Conservation (phyloP, 176 grass and related monocot species). For the Carex scoparia region DNA sequence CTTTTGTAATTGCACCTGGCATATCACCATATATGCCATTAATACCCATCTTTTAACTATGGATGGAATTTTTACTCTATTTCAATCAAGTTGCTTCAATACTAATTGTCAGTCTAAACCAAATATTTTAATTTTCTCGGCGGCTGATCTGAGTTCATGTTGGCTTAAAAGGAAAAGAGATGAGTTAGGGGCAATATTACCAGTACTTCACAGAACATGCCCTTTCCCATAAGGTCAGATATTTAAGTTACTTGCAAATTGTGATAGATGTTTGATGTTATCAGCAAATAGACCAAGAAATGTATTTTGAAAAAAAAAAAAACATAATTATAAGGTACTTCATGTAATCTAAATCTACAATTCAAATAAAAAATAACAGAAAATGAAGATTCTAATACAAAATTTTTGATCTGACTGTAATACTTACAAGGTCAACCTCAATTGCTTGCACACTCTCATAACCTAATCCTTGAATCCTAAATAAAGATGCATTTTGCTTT, state of each 20-base stretch:
- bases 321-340: not conserved
- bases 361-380: not conserved
- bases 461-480: constrained; percentile 72
- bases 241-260: not conserved
- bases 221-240: not conserved
- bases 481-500: constrained; percentile 51
- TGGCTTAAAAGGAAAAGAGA: not conserved
- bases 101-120: not conserved
- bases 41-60: not conserved
- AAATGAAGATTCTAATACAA: not conserved
- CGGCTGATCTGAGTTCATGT: not conserved
- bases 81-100: not conserved
- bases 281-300: not conserved
- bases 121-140: not conserved
- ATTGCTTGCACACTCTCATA: constrained; percentile 68
- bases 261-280: not conserved
- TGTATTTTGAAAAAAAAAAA: not conserved
- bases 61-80: not conserved
- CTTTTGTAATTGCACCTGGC: not conserved
- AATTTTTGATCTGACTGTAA: not conserved
- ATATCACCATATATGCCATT: not conserved
- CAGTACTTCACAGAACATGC: not conserved
- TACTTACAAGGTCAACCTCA: constrained; percentile 82
- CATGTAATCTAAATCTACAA: not conserved
- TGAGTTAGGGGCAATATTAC: not conserved